Percentiles rank a stretch among this genome's conserved stretches.
These are phyloP conservation scores for Penicillium sp. DNA, from an alignment of 2,329 filamentous ascomycete species.

Conservation along the genomic window DNA sequence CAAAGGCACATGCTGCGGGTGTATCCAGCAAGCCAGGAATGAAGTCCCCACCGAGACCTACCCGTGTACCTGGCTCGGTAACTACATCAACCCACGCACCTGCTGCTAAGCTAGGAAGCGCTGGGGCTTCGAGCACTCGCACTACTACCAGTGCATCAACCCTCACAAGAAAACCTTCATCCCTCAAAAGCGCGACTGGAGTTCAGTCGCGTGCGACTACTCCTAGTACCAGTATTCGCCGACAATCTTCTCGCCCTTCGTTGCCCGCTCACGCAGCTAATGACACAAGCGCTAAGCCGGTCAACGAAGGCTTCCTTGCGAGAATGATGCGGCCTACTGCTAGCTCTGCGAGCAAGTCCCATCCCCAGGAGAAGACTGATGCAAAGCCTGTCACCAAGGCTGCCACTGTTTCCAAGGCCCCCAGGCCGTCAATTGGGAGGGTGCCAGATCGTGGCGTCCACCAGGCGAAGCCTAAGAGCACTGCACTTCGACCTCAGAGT, in stretches of 20 bases:
- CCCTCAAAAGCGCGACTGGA: conserved; percentile 30
- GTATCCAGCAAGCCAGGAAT: conserved; percentile 32
- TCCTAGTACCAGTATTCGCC: conserved; percentile 29
- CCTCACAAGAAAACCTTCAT: conserved; percentile 40
- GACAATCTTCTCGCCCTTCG: conserved; percentile 36
- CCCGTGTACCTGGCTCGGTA: conserved; percentile 42
- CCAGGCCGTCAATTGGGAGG: conserved; percentile 28
- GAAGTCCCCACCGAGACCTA: conserved; percentile 43
- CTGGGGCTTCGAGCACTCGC: conserved; percentile 28
- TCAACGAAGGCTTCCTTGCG: conserved; percentile 50
- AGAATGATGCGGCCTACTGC: conserved; percentile 55
- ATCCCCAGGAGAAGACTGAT: conserved; percentile 50
- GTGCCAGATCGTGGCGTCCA: conserved; percentile 20
- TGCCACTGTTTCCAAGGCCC: conserved; percentile 22
- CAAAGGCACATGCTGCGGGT: conserved; percentile 26
- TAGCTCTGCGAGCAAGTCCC: conserved; percentile 51
- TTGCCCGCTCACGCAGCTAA: conserved; percentile 30
- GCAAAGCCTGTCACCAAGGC: conserved; percentile 40
- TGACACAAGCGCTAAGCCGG: conserved; percentile 36
- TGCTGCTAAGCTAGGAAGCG: conserved; percentile 33
- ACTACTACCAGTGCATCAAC: conserved; percentile 27
- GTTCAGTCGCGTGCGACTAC: conserved; percentile 25
- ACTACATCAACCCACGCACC: conserved; percentile 45
- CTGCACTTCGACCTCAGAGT: conserved; percentile 20
- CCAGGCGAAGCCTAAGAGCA: conserved; percentile 20